A percentile compares a stretch with the other conserved stretches of the same genome.
These are phyloP conservation scores for Trichophyton equinum DNA, from an alignment of 2,329 filamentous ascomycete species.

Conservation along the genomic window DNA sequence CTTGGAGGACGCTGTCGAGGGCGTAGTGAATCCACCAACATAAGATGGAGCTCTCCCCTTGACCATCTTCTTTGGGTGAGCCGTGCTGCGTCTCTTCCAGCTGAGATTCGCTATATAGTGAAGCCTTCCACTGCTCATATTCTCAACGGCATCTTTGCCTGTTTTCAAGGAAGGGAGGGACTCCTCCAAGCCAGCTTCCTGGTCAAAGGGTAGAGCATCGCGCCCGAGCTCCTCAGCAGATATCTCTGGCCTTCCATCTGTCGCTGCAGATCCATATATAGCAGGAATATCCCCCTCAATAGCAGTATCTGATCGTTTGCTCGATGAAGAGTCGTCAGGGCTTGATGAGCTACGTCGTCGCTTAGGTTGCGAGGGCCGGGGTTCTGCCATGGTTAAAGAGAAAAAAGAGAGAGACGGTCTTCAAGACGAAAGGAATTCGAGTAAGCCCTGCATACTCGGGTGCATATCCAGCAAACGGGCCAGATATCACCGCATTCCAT, in stretches of 20 bases:
- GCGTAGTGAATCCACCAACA: too few relatives aligned
- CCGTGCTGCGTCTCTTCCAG: slow-evolving; percentile 25
- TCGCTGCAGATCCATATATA: background rate
- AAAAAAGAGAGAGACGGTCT: background rate
- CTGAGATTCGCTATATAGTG: slow-evolving; percentile 41
- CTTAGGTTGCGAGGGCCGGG: background rate
- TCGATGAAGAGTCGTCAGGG: background rate
- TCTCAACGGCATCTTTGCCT: slow-evolving; percentile 61
- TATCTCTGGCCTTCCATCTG: background rate
- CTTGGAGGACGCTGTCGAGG: slow-evolving; percentile 73
- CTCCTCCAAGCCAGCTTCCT: slow-evolving; percentile 41
- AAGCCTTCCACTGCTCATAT: slow-evolving; percentile 49
- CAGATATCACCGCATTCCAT: background rate
- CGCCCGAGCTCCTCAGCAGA: background rate
- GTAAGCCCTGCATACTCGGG: background rate
- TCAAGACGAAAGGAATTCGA: background rate
- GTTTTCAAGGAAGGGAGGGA: slow-evolving; percentile 55
- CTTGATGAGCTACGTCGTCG: background rate
- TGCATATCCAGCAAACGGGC: background rate
- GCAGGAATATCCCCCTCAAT: background rate
- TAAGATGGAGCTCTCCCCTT: slow-evolving; percentile 86
- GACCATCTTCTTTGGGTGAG: slow-evolving; percentile 44
- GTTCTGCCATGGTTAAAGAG: background rate
- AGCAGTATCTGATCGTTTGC: background rate
- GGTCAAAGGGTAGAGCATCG: background rate